phyloP scores from a whole-genome alignment of 2,329 filamentous ascomycete species.

The Pezicula carpinea region DNA sequence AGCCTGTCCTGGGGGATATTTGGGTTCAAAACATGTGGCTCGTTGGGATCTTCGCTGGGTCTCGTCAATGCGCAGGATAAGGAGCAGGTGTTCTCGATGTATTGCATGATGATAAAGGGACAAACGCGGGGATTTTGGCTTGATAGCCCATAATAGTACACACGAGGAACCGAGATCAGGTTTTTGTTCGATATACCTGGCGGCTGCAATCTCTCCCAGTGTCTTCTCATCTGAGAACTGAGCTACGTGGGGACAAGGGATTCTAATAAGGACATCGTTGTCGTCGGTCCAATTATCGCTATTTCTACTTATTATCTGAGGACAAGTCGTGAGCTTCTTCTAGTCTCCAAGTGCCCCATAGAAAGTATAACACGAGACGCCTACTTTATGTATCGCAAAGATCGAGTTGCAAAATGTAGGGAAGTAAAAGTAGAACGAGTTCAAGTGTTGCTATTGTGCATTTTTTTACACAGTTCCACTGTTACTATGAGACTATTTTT shows the following conservation, averaged over 20 bases:
- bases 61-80: slow-evolving; percentile 20
- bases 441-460: no score
- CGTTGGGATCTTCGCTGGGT: slow-evolving; percentile 24
- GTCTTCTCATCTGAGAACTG: slow-evolving; percentile 24
- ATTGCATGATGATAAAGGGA: slow-evolving; percentile 33
- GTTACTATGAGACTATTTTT: background rate
- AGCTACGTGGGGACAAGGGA: slow-evolving; percentile 26
- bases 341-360: no score
- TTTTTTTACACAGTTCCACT: no score
- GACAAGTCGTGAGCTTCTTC: no score
- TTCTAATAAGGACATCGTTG: slow-evolving; percentile 5
- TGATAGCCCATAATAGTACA: slow-evolving; percentile 17
- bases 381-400: no score
- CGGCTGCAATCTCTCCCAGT: slow-evolving; percentile 23
- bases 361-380: no score
- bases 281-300: no score
- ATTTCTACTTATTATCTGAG: no score
- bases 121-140: slow-evolving; percentile 15
- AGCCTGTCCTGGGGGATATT: slow-evolving; percentile 8
- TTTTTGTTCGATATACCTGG: slow-evolving; percentile 15
- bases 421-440: no score
- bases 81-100: slow-evolving; percentile 19
- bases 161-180: slow-evolving; percentile 19
- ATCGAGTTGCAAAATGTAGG: no score
- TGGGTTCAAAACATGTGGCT: slow-evolving; percentile 25